Conservation (phyloP, 495 filamentous ascomycete genomes). For the Penicillium ucsense region DNA sequence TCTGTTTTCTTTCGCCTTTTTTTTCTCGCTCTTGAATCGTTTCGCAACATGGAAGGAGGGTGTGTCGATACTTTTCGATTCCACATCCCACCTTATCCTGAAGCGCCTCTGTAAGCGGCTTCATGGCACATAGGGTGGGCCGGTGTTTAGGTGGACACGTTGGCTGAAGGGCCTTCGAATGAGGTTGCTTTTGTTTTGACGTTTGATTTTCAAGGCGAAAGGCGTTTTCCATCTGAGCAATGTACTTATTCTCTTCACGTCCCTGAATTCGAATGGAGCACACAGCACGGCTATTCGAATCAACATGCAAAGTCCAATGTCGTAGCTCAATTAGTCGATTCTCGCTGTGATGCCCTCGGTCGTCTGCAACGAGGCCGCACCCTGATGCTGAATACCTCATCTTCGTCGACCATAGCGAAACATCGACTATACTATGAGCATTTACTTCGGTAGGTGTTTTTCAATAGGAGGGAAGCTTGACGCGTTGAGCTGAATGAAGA, state of each 20-base stretch:
- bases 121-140: conserved; percentile 21
- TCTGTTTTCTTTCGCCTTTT: too few relatives aligned
- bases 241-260: conserved; percentile 16
- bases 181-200: conserved; percentile 16
- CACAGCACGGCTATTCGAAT: conserved; percentile 18
- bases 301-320: too few relatives aligned
- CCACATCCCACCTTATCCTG: conserved; percentile 26
- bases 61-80: conserved; percentile 20
- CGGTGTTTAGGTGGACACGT: conserved; percentile 27
- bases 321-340: too few relatives aligned
- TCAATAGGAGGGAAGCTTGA: too few relatives aligned
- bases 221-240: conserved; percentile 18
- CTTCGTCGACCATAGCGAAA: too few relatives aligned
- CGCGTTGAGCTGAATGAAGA: too few relatives aligned
- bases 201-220: conserved; percentile 12
- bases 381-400: too few relatives aligned
- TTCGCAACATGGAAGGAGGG: conserved; percentile 2
- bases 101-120: conserved; percentile 20
- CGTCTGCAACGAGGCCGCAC: too few relatives aligned
- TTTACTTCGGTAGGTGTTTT: too few relatives aligned
- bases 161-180: conserved; percentile 17
- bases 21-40: too few relatives aligned
- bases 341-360: too few relatives aligned
- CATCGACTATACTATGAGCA: too few relatives aligned
- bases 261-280: conserved; percentile 10